Base-by-base conservation (phyloP, 2,329 filamentous ascomycete species). In the Sarocladium brachiariae region DNA sequence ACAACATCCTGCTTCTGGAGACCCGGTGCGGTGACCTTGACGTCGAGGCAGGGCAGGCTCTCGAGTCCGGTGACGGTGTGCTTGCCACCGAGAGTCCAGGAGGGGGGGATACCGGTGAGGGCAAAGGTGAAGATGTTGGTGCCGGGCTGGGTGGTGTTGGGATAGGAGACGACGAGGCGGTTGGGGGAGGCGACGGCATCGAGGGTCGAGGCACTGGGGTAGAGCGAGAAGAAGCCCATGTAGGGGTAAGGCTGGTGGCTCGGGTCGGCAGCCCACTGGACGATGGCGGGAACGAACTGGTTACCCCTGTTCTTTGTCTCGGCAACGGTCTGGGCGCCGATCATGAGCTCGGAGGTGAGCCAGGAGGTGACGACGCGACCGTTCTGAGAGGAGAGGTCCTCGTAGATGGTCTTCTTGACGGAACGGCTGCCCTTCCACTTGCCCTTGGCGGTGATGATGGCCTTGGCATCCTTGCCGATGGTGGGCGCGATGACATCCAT, bases 231-330 rank as follows among this genome's bases (percentile, higher is more conserved):
- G 51, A 69, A 70, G 6, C 63, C 64, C 34, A 62, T 61, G 51
- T 70, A 69, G 0, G 69, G 69, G 30, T 61, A 68, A 0, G 70
- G 66, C 23, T 56, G 65, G 45, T 70, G 69, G 1, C 49, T 45
- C 11, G 64, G 61, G 48, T 74, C 70, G 1, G 65, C 61, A 9
- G 70, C 70, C 71, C 71, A 74, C 54, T 74, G 71, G 1, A 71
- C 70, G 30, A 73, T 70, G 3, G 70, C 69, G 2, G 71, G 72
- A 0, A 72, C 69, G 51, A 69, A 72, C 56, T 72, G 69, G 25
- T 67, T 54, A 1, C 68, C 66, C 5, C 70, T 59, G 55, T 66
- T 67, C 18, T 55, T 57, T 1, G 59, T 61, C 57, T 73, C 70
- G 4, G 59, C 60, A 1, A 72, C 59, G 16, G 62, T 52, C 55